A percentile compares a stretch with the other conserved stretches of the same genome.
phyloP scores from a whole-genome alignment of 2,329 filamentous ascomycete genomes.

The Paraphoma chrysanthemicola region DNA sequence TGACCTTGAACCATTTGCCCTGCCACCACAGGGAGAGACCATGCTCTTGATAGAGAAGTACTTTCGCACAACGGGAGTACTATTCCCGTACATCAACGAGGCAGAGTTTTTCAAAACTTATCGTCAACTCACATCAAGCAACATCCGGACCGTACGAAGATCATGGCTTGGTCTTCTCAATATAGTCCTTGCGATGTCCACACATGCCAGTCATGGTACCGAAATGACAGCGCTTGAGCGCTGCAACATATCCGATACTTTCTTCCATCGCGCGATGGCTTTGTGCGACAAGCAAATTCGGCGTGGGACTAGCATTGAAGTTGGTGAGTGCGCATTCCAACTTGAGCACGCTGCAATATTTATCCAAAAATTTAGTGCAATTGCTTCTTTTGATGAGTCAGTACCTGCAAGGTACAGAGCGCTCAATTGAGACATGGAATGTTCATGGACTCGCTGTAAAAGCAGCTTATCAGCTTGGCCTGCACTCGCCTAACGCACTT shows the following conservation, averaged over 20 bases:
- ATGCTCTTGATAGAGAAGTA: conserved; percentile 44
- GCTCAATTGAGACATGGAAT: conserved; percentile 62
- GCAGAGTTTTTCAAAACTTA: conserved; percentile 46
- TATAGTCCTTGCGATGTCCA: conserved; percentile 59
- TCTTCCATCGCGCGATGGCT: conserved; percentile 53
- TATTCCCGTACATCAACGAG: conserved; percentile 52
- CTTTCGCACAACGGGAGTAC: conserved; percentile 47
- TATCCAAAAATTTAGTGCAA: conserved; percentile 7
- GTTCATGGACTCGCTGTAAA: conserved; percentile 61
- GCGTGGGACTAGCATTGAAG: conserved; percentile 54
- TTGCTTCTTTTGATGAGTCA: conserved; percentile 54
- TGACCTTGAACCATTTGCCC: conserved; percentile 30
- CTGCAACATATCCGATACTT: conserved; percentile 53
- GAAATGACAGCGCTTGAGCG: conserved; percentile 45
- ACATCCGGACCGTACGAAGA: conserved; percentile 49
- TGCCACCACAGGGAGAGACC: conserved; percentile 42
- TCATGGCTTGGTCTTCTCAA: conserved; percentile 61
- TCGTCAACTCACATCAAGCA: conserved; percentile 34
- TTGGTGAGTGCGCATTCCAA: conserved; percentile 35
- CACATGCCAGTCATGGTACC: conserved; percentile 41
- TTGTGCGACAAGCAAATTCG: conserved; percentile 54
- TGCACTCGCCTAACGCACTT: conserved; percentile 55
- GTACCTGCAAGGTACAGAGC: conserved; percentile 63
- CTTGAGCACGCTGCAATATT: background rate
- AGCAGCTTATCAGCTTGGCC: conserved; percentile 59